Base-by-base conservation (phyloP, 1,284 basidiomycete genomes). In the Pseudozyma tsukubaensis region DNA sequence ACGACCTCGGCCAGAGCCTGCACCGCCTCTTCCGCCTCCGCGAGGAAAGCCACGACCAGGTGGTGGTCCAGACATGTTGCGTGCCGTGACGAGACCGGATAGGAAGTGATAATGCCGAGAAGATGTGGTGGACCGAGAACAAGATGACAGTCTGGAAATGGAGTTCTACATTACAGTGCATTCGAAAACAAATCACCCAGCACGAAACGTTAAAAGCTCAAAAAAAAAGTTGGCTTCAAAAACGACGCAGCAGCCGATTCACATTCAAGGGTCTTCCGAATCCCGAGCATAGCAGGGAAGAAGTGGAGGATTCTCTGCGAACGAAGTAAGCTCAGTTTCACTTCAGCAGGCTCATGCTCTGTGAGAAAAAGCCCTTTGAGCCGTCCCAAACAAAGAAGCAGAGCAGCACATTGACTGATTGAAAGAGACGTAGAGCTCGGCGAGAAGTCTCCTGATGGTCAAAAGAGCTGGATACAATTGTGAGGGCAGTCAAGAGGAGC, bases 261-360 rank as follows among this genome's bases (percentile, higher is more conserved):
- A 53, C 2, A n/a, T 29, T 32, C 10, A 53, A 59, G 67, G 67
- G 67, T 57, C 61, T 64, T 57, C 67, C 67, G 67, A 70, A 7
- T 50, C 37, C 61, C 67, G 57, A 60, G 40, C 24, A 13, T 53
- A 35, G 44, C 55, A 36, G 36, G 39, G 14, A 37, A 40, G 7
- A 47, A 16, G 59, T 53, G 50, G 59, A 53, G 50, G 49, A 40
- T 24, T 59, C 4, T 13, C 16, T 45, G 52, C 42, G 24, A 29
- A 29, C 24, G 24, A 29, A 29, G 3, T 29, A 29, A 29, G 24
- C 24, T 29, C 6, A 29, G 24, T 29, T 6, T 29, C 24, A 29
- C 24, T 29, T 29, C 42, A 43, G 42, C 42, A 43, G 3, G 42
- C 42, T 18, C 24, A 29, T 29, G 24, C 24, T 29, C 3, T 29